Evolutionary conservation across 2,329 filamentous ascomycete species (phyloP).

Genomic region (Sporothrix euskadiensis): DNA sequence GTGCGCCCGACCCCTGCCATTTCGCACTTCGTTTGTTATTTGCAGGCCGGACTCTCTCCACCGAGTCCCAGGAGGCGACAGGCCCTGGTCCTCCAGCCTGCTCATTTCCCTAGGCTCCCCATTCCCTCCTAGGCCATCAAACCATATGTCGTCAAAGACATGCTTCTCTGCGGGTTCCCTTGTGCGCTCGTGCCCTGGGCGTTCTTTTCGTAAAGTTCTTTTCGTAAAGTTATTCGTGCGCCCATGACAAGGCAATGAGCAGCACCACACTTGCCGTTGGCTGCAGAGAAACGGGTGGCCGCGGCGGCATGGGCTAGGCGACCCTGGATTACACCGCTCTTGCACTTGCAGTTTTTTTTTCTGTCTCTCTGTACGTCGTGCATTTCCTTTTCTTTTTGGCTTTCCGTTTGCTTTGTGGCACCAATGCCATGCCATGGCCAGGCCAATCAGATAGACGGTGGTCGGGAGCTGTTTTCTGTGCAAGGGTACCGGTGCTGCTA

Average conservation of each 20-base stretch:
- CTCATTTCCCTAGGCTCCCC: no score
- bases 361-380: background rate
- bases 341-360: background rate
- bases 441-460: background rate
- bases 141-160: background rate
- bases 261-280: slow-evolving; percentile 13
- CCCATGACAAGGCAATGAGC: background rate
- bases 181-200: background rate
- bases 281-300: background rate
- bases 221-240: background rate
- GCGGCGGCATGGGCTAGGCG: background rate
- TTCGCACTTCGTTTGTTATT: background rate
- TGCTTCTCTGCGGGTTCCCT: slow-evolving; percentile 1
- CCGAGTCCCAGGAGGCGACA: background rate
- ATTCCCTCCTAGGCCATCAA: no score
- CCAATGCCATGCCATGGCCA: background rate
- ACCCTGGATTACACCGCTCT: background rate
- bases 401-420: background rate
- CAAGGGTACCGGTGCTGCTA: background rate
- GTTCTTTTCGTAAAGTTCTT: background rate
- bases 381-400: background rate
- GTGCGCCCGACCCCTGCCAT: background rate
- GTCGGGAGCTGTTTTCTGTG: background rate
- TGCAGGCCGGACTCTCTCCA: background rate
- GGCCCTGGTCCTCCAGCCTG: background rate